Evolutionary conservation across 192 early-diverging fungal genomes (phyloP), one percentile per base, ranked within the genome.

Genomic region (Lobosporangium transversale): DNA sequence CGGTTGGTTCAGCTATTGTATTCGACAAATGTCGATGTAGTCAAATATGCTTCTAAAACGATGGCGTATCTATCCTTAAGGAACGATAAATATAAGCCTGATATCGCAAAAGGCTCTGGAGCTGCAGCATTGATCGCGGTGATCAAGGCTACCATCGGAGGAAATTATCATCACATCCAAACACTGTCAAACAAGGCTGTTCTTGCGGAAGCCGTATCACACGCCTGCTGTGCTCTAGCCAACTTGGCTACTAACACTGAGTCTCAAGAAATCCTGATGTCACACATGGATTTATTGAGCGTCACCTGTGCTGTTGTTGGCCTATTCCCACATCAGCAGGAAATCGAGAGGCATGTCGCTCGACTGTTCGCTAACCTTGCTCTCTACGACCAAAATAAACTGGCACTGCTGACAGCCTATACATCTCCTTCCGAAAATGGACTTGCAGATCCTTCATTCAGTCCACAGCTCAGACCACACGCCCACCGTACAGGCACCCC

Each of bases 161-260:
- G 68, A 1, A 15, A 21, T 18, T n/a, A n/a, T n/a, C n/a, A n/a
- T n/a, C n/a, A n/a, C n/a, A n/a, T n/a, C n/a, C 42, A 81, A 18
- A 14, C 29, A 17, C 24, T 23, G 14, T 26, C 42, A 21, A n/a
- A 32, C 36, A 26, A 23, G 15, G 57, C 42, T 24, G 51, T 65
- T 1, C 36, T 81, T 37, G 57, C 69, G 0, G 75, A 75, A 17
- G 71, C 82, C 1, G 78, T 86, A 23, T 81, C 86, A 0, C 85
- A 88, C 65, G 65, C 80, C 3, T 86, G 84, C 48, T 88, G 86
- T 69, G 86, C 86, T 0, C 58, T 88, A 50, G 86, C 86, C 11
- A 88, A 88, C 49, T 60, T 88, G 71, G 86, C 86, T 7, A 88
- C 86, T 3, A 87, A 87, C 50, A 79, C 84, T 45, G 83, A 69